Evolutionary conservation across 192 early-diverging fungal species (phyloP).

Genomic region (Neocallimastix lanati): DNA sequence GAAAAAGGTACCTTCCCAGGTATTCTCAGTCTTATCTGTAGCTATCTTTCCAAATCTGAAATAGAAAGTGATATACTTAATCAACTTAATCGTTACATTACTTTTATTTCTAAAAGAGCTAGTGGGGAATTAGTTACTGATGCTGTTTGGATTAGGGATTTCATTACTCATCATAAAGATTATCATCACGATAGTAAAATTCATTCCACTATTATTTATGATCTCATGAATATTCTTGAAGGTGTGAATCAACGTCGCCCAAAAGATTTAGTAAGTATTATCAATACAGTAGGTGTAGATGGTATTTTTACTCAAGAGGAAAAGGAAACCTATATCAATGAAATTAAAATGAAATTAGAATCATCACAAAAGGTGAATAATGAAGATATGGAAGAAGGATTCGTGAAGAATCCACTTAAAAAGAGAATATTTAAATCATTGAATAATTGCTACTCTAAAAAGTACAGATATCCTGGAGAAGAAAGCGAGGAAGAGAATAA

Average conservation of each 20-base stretch:
- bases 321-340: not conserved
- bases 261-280: not conserved
- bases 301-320: not conserved
- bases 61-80: constrained; percentile 49
- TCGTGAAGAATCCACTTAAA: not conserved
- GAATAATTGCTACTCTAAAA: not conserved
- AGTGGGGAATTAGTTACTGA: constrained; percentile 67
- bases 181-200: constrained; percentile 86
- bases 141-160: constrained; percentile 77
- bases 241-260: not conserved
- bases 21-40: constrained; percentile 61
- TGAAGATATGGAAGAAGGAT: too few relatives aligned
- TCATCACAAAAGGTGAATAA: not conserved
- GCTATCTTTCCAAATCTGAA: constrained; percentile 59
- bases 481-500: not conserved
- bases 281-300: not conserved
- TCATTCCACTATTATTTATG: constrained; percentile 63
- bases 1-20: constrained; percentile 51
- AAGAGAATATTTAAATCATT: not conserved
- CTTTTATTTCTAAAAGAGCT: constrained; percentile 60
- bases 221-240: constrained; percentile 45
- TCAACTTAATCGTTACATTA: constrained; percentile 53
- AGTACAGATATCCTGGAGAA: not conserved
- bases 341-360: not conserved
- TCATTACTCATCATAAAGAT: constrained; percentile 65